Evolutionary conservation across 768 basidiomycete genomes (phyloP), one percentile per base, ranked within the genome.

Genomic region (Hericium coralloides): DNA sequence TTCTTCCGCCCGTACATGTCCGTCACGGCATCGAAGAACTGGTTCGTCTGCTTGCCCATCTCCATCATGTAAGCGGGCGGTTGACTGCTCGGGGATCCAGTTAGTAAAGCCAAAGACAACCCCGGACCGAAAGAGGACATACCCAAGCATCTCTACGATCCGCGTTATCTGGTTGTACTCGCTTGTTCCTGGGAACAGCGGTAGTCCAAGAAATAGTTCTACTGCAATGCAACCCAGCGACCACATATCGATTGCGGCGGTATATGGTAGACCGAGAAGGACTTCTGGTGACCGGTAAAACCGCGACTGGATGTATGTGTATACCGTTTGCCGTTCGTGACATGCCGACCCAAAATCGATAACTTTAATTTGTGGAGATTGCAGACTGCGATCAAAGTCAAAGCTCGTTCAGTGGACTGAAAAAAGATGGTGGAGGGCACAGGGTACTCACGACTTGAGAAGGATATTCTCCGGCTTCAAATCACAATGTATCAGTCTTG

Each of bases 261-360:
- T 95, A 70, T 99, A 98, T 12, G 94, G 85, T 69, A 98, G 85
- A 14, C 94, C 94, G 23, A 99, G 78, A 26, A 99, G 79, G 17
- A 99, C 97, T 73, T 99, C 97, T 12, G 97, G 97, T 2, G 92
- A 95, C 47, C 97, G 89, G 70, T 99, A 99, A 75, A 99, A 99
- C 52, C 97, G 82, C 9, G 95, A 98, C 68, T 99, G 97, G 69
- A 99, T 98, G 73, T 99, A 99, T 3, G 97, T 99, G 70, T 99
- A 99, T 45, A 98, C 94, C n/a, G 95, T 99, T 72, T 98, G 95
- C 65, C 92, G 87, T 73, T 98, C 97, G 68, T 98, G 95, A 69
- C 97, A 99, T 17, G 97, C 94, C 4, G 95, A 98, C 43, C 97
- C 97, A 73, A 98, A 98, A 74, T 98, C 95, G 68, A 99, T 98